Conservation (phyloP, 2,329 filamentous ascomycete species). For the Colletotrichum truncatum region DNA sequence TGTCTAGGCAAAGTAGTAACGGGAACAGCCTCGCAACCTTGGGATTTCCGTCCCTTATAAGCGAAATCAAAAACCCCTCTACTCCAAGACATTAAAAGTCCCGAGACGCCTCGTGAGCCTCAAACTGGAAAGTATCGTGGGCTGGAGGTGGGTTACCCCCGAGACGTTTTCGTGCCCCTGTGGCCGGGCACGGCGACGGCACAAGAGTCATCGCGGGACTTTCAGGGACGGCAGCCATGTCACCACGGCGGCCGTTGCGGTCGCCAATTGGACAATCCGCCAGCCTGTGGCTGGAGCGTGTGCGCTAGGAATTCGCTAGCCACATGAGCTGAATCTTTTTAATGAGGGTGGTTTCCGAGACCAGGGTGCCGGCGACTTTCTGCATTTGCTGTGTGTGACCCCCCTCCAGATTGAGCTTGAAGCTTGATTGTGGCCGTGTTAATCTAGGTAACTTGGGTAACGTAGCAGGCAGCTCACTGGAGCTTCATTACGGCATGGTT, state of each 20-base stretch:
- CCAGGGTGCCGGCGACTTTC: neutral
- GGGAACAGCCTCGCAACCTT: neutral
- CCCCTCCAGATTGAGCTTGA: neutral
- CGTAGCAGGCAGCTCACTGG: neutral
- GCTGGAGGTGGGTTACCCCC: neutral
- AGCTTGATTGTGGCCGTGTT: neutral
- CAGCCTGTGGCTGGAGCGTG: neutral
- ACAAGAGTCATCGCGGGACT: slow-evolving; percentile 16
- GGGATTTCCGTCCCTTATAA: slow-evolving; percentile 1
- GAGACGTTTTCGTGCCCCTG: slow-evolving; percentile 22
- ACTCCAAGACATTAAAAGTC: neutral
- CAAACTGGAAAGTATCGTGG: slow-evolving; percentile 1
- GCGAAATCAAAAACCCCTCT: neutral
- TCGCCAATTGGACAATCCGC: slow-evolving; percentile 14
- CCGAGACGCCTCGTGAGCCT: slow-evolving; percentile 5
- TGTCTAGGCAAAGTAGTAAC: neutral
- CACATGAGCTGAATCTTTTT: slow-evolving; percentile 8
- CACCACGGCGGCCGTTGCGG: neutral
- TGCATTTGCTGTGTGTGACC: neutral
- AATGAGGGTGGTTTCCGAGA: too few relatives aligned
- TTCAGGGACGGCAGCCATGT: slow-evolving; percentile 4
- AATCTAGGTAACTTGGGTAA: neutral
- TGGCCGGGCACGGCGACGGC: neutral
- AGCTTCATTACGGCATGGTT: too few relatives aligned
- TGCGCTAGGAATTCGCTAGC: neutral